These are phyloP conservation scores for Panaeolus papilionaceus DNA, from an alignment of 768 basidiomycete genomes.

Conservation along the genomic window DNA sequence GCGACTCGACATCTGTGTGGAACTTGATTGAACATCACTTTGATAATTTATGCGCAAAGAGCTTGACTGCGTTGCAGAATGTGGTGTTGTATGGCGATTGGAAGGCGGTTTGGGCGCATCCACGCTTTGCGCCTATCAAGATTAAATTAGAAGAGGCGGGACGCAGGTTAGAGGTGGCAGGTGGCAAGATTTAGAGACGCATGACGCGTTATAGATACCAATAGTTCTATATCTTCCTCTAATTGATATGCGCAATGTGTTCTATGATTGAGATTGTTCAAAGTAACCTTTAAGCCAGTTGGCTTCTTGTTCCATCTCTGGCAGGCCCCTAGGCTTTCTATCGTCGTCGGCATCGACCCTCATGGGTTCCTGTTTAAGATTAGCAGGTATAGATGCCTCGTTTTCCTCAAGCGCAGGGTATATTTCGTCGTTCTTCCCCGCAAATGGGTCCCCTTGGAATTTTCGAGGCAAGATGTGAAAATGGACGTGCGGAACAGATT, in stretches of 20 bases:
- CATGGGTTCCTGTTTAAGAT: conserved; percentile 44
- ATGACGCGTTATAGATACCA: not conserved
- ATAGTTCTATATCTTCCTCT: not conserved
- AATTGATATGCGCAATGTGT: not conserved
- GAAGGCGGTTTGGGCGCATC: conserved; percentile 43
- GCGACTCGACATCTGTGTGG: conserved; percentile 43
- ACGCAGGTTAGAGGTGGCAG: not conserved
- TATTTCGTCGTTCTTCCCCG: conserved; percentile 68
- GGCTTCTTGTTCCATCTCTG: conserved; percentile 87
- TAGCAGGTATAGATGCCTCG: conserved; percentile 55
- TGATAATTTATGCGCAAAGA: conserved; percentile 42
- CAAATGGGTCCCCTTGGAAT: conserved; percentile 69
- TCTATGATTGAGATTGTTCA: conserved; percentile 13
- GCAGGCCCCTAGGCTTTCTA: conserved; percentile 60
- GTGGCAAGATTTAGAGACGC: not conserved
- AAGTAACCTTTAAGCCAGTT: conserved; percentile 69
- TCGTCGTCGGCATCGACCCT: conserved; percentile 76
- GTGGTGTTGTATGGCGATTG: conserved; percentile 63
- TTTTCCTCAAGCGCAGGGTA: conserved; percentile 80
- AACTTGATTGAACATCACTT: conserved; percentile 54
- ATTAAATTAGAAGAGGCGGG: conserved; percentile 23
- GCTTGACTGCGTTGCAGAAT: conserved; percentile 51
- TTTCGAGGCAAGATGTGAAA: conserved; percentile 92
- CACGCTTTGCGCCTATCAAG: conserved; percentile 40
- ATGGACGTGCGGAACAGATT: conserved; percentile 91